These are phyloP conservation scores for Hypericum androsaemum DNA, from an alignment of 345 rosid species.

Conservation along the genomic window DNA sequence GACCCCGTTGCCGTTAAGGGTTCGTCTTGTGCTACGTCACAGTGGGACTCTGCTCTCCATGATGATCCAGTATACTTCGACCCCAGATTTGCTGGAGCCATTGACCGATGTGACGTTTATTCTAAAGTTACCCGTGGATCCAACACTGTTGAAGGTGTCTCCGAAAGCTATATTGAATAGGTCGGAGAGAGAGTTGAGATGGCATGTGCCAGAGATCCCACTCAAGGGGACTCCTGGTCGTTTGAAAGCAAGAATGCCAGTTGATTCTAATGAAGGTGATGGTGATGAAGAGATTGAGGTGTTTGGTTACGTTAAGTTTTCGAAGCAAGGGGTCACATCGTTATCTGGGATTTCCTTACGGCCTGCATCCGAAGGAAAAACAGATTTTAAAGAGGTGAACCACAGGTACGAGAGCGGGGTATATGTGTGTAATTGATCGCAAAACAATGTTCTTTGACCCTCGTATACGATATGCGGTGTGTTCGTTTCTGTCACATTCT, in stretches of 20 bases:
- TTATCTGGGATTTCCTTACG: conserved; percentile 59
- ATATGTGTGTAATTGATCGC: conserved; percentile 60
- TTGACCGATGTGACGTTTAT: conserved; percentile 62
- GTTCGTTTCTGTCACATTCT: too few relatives aligned
- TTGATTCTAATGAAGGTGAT: conserved; percentile 55
- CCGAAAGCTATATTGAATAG: conserved; percentile 88
- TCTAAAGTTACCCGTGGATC: conserved; percentile 89
- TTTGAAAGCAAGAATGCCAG: conserved; percentile 81
- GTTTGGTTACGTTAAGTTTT: conserved; percentile 65
- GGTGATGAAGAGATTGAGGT: conserved; percentile 64
- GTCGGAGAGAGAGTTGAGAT: conserved; percentile 75
- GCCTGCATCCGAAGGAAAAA: conserved; percentile 72
- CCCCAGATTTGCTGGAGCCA: conserved; percentile 65
- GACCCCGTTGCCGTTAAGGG: conserved; percentile 84
- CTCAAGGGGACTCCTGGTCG: conserved; percentile 57
- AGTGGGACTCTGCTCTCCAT: conserved; percentile 92
- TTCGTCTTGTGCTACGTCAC: conserved; percentile 63
- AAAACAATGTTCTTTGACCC: too few relatives aligned
- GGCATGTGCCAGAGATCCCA: conserved; percentile 85
- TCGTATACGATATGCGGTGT: too few relatives aligned
- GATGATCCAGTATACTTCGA: conserved; percentile 92
- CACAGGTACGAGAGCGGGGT: conserved; percentile 76
- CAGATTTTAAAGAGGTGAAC: conserved; percentile 65
- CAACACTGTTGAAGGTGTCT: conserved; percentile 81
- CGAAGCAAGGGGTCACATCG: conserved; percentile 47